Conservation (phyloP, 495 filamentous ascomycete genomes). For the Penicillium bovifimosum region DNA sequence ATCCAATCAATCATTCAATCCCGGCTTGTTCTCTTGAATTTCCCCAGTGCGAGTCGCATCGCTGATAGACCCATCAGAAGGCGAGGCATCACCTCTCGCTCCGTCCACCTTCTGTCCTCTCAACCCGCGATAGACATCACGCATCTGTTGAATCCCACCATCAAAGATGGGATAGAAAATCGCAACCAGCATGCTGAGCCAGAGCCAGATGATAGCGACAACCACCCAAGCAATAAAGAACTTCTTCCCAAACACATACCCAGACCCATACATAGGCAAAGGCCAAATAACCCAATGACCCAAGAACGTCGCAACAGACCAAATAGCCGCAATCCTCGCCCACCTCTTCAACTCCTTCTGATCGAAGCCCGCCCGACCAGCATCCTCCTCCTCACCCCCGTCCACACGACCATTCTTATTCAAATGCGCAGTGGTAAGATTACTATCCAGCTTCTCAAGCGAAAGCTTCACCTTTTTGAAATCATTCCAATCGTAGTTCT, state of each 20-base stretch:
- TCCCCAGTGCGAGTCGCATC: not conserved
- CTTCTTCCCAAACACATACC: constrained; percentile 31
- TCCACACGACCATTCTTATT: not conserved
- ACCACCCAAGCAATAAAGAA: constrained; percentile 78
- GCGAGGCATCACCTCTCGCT: not conserved
- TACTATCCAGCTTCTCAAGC: constrained; percentile 25
- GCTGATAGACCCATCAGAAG: constrained; percentile 12
- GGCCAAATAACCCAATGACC: constrained; percentile 41
- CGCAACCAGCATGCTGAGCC: constrained; percentile 31
- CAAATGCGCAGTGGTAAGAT: constrained; percentile 20
- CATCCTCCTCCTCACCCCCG: constrained; percentile 1
- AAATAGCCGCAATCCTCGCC: constrained; percentile 33
- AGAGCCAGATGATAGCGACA: constrained; percentile 75
- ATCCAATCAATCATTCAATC: too few species aligned
- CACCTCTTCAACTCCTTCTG: constrained; percentile 32
- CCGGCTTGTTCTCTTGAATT: not conserved
- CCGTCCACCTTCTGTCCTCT: not conserved
- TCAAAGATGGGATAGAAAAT: constrained; percentile 34
- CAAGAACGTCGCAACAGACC: constrained; percentile 33
- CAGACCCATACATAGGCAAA: constrained; percentile 37
- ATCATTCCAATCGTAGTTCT: constrained; percentile 33
- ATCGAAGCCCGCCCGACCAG: constrained; percentile 5
- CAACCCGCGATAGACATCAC: constrained; percentile 19
- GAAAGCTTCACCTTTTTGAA: constrained; percentile 34
- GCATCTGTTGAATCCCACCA: constrained; percentile 28